phyloP scores from a whole-genome alignment of 2,329 filamentous ascomycete species.

The Lecanicillium sp. region DNA sequence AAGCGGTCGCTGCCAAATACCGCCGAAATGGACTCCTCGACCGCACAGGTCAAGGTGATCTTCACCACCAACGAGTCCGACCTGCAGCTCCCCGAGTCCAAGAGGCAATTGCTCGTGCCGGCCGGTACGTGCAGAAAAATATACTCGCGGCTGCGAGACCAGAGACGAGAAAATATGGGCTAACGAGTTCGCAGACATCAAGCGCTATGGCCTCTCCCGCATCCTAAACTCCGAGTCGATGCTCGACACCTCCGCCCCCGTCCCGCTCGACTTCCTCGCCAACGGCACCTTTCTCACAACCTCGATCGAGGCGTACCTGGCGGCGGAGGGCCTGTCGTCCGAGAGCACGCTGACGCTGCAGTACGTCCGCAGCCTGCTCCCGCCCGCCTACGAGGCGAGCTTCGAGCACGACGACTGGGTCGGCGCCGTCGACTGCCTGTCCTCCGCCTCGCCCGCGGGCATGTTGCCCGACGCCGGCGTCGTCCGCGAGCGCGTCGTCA shows the following conservation, averaged over 20 bases:
- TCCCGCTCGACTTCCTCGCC: conserved; percentile 91
- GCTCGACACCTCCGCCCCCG: conserved; percentile 57
- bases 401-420: conserved; percentile 99
- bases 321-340: conserved; percentile 76
- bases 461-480: conserved; percentile 31
- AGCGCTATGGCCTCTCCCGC: conserved; percentile 63
- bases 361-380: conserved; percentile 87
- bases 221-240: conserved; percentile 68
- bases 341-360: conserved; percentile 85
- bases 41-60: conserved; percentile 58
- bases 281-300: conserved; percentile 89
- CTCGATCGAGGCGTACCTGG: conserved; percentile 85
- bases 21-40: conserved; percentile 32
- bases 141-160: conserved; percentile 15
- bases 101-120: conserved; percentile 56
- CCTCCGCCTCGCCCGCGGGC: conserved; percentile 55
- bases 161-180: neutral
- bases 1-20: too few relatives aligned
- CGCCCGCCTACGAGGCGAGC: conserved; percentile 80
- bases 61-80: conserved; percentile 60
- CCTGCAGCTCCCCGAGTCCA: conserved; percentile 56
- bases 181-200: conserved; percentile 46
- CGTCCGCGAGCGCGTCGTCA: conserved; percentile 60
- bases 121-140: conserved; percentile 37
- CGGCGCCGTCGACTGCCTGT: conserved; percentile 76